Evolutionary conservation across 305 asterid genomes (phyloP).

Genomic region (Withania somnifera): DNA sequence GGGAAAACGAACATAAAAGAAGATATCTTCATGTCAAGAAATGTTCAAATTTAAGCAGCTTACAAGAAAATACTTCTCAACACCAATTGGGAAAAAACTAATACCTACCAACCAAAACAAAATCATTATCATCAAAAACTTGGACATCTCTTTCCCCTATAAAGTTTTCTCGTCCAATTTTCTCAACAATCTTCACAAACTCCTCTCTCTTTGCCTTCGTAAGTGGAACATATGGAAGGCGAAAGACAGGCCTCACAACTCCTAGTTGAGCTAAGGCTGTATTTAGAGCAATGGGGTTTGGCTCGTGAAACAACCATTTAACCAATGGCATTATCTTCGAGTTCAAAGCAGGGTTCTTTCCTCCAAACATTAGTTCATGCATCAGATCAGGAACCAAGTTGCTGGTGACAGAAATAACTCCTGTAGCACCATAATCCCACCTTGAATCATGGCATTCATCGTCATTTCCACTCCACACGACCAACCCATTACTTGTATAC

Average conservation of each 20-base stretch:
- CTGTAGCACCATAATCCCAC: conserved; percentile 70
- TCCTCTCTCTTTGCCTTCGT: conserved; percentile 63
- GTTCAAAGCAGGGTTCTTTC: conserved; percentile 53
- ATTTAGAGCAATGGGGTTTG: conserved; percentile 77
- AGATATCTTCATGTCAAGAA: not conserved
- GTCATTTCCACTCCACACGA: conserved; percentile 91
- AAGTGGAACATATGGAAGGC: conserved; percentile 83
- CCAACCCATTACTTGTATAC: conserved; percentile 47
- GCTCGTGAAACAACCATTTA: conserved; percentile 80
- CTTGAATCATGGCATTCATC: conserved; percentile 91
- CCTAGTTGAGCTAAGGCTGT: conserved; percentile 97
- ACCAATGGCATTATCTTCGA: conserved; percentile 49
- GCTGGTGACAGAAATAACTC: conserved; percentile 82
- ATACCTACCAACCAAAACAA: conserved; percentile 65
- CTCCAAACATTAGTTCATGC: conserved; percentile 72
- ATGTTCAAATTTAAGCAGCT: not conserved
- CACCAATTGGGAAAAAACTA: conserved; percentile 16
- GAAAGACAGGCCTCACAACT: conserved; percentile 78
- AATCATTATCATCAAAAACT: conserved; percentile 64
- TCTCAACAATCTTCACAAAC: conserved; percentile 67
- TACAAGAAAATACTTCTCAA: not conserved
- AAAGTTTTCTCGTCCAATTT: conserved; percentile 72
- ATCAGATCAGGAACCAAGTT: conserved; percentile 79
- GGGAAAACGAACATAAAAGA: not conserved
- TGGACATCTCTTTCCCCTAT: conserved; percentile 69